phyloP scores from a whole-genome alignment of 2,329 filamentous ascomycete species.

The Xylaria multiplex region DNA sequence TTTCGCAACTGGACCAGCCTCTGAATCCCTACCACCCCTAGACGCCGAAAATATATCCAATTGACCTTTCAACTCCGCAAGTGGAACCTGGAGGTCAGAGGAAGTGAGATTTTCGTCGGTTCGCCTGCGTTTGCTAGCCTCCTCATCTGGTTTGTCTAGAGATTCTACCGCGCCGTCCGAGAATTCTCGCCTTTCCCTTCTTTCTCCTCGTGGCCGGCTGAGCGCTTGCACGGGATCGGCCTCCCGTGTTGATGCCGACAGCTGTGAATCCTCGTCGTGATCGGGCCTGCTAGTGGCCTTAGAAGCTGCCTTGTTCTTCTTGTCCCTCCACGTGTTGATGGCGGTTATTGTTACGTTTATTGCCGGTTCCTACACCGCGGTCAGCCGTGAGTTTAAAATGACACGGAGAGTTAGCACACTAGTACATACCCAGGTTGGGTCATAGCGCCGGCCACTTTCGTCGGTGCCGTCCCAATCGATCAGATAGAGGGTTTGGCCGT shows the following conservation, averaged over 20 bases:
- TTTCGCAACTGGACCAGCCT: neutral
- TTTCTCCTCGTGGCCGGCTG: slow-evolving; percentile 16
- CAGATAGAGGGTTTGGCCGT: slow-evolving; percentile 55
- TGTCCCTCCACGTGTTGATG: slow-evolving; percentile 43
- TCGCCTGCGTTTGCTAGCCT: slow-evolving; percentile 22
- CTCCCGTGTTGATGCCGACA: slow-evolving; percentile 30
- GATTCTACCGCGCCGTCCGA: slow-evolving; percentile 18
- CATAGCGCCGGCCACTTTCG: slow-evolving; percentile 58
- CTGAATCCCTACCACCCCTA: neutral
- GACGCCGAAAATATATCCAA: neutral
- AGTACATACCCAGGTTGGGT: slow-evolving; percentile 61
- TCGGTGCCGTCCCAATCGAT: slow-evolving; percentile 66
- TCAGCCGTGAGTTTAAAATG: slow-evolving; percentile 26
- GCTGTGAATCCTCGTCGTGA: slow-evolving; percentile 1
- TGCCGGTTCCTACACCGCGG: slow-evolving; percentile 42
- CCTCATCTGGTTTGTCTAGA: slow-evolving; percentile 12
- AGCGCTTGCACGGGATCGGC: slow-evolving; percentile 26
- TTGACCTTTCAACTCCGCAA: neutral
- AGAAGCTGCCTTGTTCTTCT: slow-evolving; percentile 30
- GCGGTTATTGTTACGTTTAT: slow-evolving; percentile 42
- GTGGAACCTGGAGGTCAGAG: slow-evolving; percentile 7
- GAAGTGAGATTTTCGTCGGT: slow-evolving; percentile 18
- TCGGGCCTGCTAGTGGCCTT: slow-evolving; percentile 26
- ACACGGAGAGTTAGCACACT: neutral
- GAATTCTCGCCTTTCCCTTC: slow-evolving; percentile 6